phyloP scores from a whole-genome alignment of 148 eudicot species.

The Mesembryanthemum crystallinum region DNA sequence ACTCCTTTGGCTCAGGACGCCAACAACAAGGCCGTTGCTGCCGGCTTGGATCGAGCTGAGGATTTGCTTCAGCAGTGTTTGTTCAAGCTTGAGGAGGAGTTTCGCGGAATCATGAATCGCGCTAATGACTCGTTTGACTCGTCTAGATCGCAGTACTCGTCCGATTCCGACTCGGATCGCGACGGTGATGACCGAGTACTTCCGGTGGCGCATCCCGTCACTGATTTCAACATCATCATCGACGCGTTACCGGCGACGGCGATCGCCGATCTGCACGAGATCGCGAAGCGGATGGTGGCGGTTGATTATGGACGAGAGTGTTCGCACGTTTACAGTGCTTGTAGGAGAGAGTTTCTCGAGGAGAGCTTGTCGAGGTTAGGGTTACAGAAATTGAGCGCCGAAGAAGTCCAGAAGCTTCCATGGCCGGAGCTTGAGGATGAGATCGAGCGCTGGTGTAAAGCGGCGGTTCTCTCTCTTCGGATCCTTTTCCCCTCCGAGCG shows the following conservation, averaged over 20 bases:
- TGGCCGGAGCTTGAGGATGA: constrained; percentile 79
- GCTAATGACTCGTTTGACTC: constrained; percentile 47
- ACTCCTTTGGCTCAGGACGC: constrained; percentile 45
- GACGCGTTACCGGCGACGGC: constrained; percentile 76
- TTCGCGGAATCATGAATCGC: constrained; percentile 50
- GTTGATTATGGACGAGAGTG: constrained; percentile 76
- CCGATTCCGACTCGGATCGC: constrained; percentile 28
- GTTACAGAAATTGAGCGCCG: constrained; percentile 64
- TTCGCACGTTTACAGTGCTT: constrained; percentile 64
- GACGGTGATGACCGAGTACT: constrained; percentile 49
- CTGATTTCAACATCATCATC: constrained; percentile 58
- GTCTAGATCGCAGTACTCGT: not conserved
- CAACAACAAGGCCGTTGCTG: constrained; percentile 40
- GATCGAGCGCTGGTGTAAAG: constrained; percentile 80
- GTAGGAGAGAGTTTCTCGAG: constrained; percentile 69
- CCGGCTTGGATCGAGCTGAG: constrained; percentile 56
- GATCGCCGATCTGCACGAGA: constrained; percentile 65
- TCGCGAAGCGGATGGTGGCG: constrained; percentile 69
- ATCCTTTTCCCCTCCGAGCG: constrained; percentile 88
- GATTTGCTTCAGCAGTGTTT: constrained; percentile 64
- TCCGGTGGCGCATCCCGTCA: constrained; percentile 75
- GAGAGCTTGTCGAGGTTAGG: constrained; percentile 82
- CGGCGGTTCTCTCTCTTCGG: constrained; percentile 53
- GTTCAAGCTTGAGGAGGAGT: constrained; percentile 75
- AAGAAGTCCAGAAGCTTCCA: constrained; percentile 72